Evolutionary conservation across 176 grass and related monocot species (phyloP).

Genomic region (Otatea glauca): DNA sequence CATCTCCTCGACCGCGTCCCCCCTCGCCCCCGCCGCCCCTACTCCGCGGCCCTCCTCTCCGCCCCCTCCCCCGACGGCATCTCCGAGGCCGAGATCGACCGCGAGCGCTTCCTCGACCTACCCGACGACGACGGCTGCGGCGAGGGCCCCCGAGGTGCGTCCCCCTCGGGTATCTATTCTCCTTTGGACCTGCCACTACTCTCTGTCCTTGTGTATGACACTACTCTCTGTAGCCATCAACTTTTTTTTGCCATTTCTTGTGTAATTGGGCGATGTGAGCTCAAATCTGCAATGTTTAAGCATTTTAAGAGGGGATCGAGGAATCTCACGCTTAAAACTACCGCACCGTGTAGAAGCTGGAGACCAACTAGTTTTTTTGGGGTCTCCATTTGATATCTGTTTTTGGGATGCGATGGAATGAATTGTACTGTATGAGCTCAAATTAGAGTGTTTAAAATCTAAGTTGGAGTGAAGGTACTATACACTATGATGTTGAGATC

Average conservation of each 20-base stretch:
- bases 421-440: neutral
- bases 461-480: neutral
- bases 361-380: neutral
- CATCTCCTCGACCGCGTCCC: conserved; percentile 95
- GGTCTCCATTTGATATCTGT: neutral
- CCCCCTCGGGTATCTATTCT: conserved; percentile 45
- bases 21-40: conserved; percentile 54
- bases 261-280: neutral
- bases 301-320: neutral
- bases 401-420: neutral
- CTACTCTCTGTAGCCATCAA: neutral
- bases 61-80: conserved; percentile 43
- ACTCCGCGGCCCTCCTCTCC: conserved; percentile 38
- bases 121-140: conserved; percentile 19
- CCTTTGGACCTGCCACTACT: neutral
- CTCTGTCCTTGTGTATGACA: neutral
- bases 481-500: conserved; percentile 2
- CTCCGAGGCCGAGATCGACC: conserved; percentile 61
- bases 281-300: neutral
- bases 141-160: conserved; percentile 26
- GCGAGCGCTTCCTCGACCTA: conserved; percentile 81
- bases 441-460: neutral
- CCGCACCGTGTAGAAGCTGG: neutral
- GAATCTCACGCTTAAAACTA: neutral
- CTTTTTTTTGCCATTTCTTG: neutral